Evolutionary conservation across 108 stramenopile genomes (phyloP), one percentile per base, ranked within the genome.

Genomic region (Pseudonitzschia pungens): DNA sequence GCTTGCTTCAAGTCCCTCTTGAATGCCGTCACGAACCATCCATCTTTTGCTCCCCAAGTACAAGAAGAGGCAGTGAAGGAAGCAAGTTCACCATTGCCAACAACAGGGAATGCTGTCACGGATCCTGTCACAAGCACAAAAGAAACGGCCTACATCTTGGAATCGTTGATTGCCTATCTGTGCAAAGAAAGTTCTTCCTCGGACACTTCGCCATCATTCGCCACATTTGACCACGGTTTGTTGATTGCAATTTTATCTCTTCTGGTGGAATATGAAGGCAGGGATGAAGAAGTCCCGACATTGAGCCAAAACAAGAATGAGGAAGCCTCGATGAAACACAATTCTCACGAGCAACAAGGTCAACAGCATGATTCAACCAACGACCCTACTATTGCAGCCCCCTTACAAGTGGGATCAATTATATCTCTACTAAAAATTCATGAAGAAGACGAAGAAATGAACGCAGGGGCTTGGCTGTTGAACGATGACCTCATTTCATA

Each of bases 231-330:
- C 22, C 77, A 68, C 45, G 87, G 86, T 3, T 70, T 86, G 33
- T 70, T 90, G n/a, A 84, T 90, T 66, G 75, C 89, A 20, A 74
- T 80, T 2, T 59, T 90, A 52, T 88, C 89, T 5, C 50, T 88
- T 0, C 41, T 90, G 44, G 54, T 56, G 3, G 43, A 22, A 52
- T 72, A 64, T 18, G 75, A 76, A 74, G 28, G 42, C 53, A 8
- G 58, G 14, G 71, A 81, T 40, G 26, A 32, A 22, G 40, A 36
- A 8, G 27, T 27, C 20, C 54, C 32, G 5, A 52, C 40, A 36
- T 41, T 21, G 2, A 50, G 31, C 20, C 10, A 22, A 16, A 60
- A 43, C 33, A n/a, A 60, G 20, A 60, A 72, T 44, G n/a, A 21
- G 24, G 43, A 65, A 62, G 50, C 26, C 43, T 62, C 20, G 14